Evolutionary conservation across 75 land plant species (phyloP).

Genomic region (Ceratopteris richardii): DNA sequence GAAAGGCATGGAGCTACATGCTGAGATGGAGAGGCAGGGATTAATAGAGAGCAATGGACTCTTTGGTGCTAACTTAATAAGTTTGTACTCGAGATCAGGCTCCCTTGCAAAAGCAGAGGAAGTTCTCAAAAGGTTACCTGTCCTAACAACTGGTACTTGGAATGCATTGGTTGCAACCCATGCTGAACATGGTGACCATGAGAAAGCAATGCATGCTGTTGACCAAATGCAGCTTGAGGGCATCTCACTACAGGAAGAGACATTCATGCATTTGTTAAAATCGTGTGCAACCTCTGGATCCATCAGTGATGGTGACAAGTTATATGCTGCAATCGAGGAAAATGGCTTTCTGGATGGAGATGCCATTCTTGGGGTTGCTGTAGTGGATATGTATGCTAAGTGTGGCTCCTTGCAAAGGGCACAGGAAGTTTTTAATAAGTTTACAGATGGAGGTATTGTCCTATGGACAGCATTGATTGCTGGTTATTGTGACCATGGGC

Average conservation of each 20-base stretch:
- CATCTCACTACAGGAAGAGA: constrained; percentile 7
- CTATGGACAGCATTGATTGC: constrained; percentile 41
- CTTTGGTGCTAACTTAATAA: constrained; percentile 26
- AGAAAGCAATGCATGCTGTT: constrained; percentile 37
- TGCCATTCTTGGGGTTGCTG: constrained; percentile 4
- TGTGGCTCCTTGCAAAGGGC: constrained; percentile 6
- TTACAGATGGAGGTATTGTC: constrained; percentile 1
- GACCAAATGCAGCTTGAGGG: constrained; percentile 36
- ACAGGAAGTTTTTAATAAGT: constrained; percentile 10
- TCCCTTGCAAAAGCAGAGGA: constrained; percentile 14
- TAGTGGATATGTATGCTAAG: constrained; percentile 15
- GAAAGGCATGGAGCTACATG: constrained; percentile 25
- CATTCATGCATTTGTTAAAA: constrained; percentile 1
- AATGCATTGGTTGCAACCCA: constrained; percentile 30
- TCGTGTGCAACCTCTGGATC: constrained; percentile 9
- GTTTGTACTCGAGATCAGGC: constrained; percentile 45
- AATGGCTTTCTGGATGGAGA: constrained; percentile 8
- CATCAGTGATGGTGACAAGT: constrained; percentile 1
- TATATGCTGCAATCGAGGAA: constrained; percentile 6
- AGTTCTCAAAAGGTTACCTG: constrained; percentile 16
- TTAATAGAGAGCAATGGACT: constrained; percentile 6
- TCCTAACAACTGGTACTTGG: constrained; percentile 27
- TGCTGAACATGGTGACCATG: constrained; percentile 22
- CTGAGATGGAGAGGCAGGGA: constrained; percentile 16
- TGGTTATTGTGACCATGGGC: constrained; percentile 18